phyloP scores from a whole-genome alignment of 1,139 yeast species.

The Candida labiduridarum region DNA sequence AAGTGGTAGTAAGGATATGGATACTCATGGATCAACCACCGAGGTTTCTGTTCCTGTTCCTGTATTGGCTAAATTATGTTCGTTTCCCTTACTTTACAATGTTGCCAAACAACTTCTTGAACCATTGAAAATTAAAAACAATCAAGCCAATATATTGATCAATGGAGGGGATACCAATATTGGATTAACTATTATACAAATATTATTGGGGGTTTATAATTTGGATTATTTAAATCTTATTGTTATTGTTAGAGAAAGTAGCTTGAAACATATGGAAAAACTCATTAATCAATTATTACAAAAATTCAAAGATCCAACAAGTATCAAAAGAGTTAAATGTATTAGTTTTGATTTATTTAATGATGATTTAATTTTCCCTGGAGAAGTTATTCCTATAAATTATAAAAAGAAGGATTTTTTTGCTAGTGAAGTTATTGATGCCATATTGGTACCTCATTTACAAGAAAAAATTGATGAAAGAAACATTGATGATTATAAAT shows the following conservation, averaged over 20 bases:
- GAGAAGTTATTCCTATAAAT: constrained; percentile 36
- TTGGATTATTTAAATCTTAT: constrained; percentile 31
- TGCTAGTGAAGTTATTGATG: constrained; percentile 42
- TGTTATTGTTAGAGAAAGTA: constrained; percentile 34
- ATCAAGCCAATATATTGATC: constrained; percentile 34
- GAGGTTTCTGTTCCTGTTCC: constrained; percentile 26
- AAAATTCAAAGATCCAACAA: constrained; percentile 26
- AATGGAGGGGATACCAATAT: constrained; percentile 50
- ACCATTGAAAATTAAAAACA: constrained; percentile 22
- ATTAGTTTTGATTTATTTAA: constrained; percentile 39
- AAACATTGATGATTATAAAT: constrained; percentile 31
- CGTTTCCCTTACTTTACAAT: constrained; percentile 41
- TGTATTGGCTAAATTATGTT: constrained; percentile 36
- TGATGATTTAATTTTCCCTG: constrained; percentile 40
- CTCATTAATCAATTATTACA: constrained; percentile 25
- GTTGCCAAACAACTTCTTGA: constrained; percentile 42
- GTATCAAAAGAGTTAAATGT: constrained; percentile 24
- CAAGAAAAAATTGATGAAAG: constrained; percentile 22
- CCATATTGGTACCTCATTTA: constrained; percentile 27
- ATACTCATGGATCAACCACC: too few relatives aligned
- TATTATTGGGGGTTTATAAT: constrained; percentile 28
- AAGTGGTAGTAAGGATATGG: constrained; percentile 1
- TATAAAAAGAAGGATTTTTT: constrained; percentile 45
- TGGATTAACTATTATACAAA: constrained; percentile 40
- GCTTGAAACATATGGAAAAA: constrained; percentile 22